Evolutionary conservation across 345 rosid species (phyloP).

Genomic region (Balakata baccata): DNA sequence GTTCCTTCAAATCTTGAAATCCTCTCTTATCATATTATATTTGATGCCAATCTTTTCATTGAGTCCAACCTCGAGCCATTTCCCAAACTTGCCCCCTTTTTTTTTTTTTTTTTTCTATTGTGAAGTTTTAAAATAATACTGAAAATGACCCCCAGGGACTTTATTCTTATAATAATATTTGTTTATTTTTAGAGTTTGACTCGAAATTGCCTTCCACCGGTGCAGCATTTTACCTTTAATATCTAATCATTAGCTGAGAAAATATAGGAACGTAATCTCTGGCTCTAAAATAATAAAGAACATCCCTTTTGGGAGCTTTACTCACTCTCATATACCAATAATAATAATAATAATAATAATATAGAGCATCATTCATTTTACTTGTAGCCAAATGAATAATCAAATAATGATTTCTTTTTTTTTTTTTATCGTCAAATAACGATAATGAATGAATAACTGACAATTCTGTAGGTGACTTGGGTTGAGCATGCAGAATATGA

Average conservation of each 20-base stretch:
- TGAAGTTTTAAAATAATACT: background rate
- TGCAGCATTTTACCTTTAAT: background rate
- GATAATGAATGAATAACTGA: conserved; percentile 30
- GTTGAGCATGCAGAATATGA: conserved; percentile 95
- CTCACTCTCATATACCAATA: too few species aligned
- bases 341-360: too few species aligned
- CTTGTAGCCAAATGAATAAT: background rate
- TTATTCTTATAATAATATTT: background rate
- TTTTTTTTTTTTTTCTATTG: background rate
- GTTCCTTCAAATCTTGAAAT: conserved; percentile 35
- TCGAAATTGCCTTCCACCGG: background rate
- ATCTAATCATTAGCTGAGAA: conserved; percentile 4
- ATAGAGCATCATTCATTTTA: background rate
- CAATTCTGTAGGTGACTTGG: conserved; percentile 95
- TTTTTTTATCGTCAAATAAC: background rate
- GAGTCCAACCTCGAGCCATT: conserved; percentile 39
- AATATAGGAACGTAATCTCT: background rate
- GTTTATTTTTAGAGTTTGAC: background rate
- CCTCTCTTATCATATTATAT: conserved; percentile 6
- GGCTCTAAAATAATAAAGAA: background rate
- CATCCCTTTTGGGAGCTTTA: too few species aligned
- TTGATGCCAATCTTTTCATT: conserved; percentile 28
- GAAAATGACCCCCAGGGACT: background rate
- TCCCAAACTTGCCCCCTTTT: conserved; percentile 28
- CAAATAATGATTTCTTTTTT: background rate